These are phyloP conservation scores for Condylostoma magnum DNA, from an alignment of 169 alveolate genomes.

Conservation along the genomic window DNA sequence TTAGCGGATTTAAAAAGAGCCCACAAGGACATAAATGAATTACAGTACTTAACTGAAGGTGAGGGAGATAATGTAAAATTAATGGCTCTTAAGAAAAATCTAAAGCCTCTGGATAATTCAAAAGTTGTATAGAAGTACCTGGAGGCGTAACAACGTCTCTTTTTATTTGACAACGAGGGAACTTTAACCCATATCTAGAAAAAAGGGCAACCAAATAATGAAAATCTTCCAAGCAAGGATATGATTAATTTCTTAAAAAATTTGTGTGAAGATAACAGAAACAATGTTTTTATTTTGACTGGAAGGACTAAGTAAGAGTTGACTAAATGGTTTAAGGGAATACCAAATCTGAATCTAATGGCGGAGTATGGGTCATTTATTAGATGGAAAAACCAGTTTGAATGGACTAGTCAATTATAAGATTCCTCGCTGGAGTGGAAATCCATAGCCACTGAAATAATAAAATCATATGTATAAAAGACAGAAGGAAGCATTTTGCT, in stretches of 20 bases:
- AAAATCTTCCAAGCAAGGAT: background rate
- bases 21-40: background rate
- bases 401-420: background rate
- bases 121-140: background rate
- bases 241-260: background rate
- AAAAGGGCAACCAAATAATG: background rate
- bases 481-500: conserved; percentile 21
- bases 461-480: background rate
- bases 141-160: background rate
- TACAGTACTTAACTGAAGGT: conserved; percentile 11
- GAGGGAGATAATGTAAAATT: conserved; percentile 16
- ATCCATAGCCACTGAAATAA: conserved; percentile 6
- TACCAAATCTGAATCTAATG: background rate
- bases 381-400: background rate
- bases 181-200: conserved; percentile 6
- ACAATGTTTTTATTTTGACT: conserved; percentile 8
- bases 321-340: background rate
- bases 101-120: background rate
- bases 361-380: conserved; percentile 31
- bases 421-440: background rate
- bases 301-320: background rate
- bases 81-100: conserved; percentile 6
- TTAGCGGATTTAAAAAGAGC: conserved; percentile 14
- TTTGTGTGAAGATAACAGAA: background rate
- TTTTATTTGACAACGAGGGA: conserved; percentile 28